A percentile compares a stretch with the other conserved stretches of the same genome.
Conservation (phyloP, 441 rosid genomes). For the Cnidoscolus chayamansa region DNA sequence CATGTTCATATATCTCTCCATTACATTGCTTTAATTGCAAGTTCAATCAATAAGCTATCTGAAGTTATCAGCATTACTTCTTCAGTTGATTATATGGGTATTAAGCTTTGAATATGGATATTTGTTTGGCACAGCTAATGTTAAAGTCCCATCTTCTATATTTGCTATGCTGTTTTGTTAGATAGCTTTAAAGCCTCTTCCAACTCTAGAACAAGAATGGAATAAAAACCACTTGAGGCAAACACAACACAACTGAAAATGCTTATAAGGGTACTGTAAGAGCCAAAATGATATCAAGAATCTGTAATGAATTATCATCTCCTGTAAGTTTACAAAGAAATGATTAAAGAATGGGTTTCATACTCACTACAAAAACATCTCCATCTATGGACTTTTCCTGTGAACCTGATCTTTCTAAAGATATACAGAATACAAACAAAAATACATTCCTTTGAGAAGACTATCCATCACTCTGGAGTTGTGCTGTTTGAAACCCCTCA, state of each 20-base stretch:
- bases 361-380: neutral
- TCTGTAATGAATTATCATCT: no score
- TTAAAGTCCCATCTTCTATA: no score
- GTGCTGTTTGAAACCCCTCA: constrained; percentile 24
- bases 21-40: no score
- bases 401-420: neutral
- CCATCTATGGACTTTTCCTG: neutral
- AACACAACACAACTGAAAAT: neutral
- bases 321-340: neutral
- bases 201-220: no score
- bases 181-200: no score
- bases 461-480: constrained; percentile 14
- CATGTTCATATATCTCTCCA: no score
- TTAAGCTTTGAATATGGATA: no score
- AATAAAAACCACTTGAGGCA: neutral
- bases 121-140: no score
- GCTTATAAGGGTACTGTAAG: neutral
- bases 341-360: neutral
- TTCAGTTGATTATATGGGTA: no score
- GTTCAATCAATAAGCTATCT: no score
- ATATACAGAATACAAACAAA: neutral
- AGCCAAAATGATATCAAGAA: neutral
- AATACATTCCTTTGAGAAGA: neutral
- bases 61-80: no score
- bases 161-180: no score